Evolutionary conservation across 2,329 filamentous ascomycete species (phyloP).

Genomic region (Ceratocystis ficicola): DNA sequence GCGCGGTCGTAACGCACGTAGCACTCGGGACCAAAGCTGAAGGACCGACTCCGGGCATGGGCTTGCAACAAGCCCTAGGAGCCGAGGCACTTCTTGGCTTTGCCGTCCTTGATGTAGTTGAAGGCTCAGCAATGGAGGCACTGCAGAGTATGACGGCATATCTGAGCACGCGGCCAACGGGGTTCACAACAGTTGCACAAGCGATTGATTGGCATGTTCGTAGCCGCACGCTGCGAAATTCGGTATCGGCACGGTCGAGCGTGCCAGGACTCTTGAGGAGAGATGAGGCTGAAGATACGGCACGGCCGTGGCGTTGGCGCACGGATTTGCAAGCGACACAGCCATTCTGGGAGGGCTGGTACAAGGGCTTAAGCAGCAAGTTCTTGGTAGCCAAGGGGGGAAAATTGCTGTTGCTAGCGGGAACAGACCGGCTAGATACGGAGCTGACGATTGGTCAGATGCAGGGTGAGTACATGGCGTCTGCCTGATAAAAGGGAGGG

Average conservation of each 20-base stretch:
- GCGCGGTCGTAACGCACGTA: conserved; percentile 75
- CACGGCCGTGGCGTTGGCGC: conserved; percentile 62
- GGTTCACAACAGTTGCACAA: conserved; percentile 63
- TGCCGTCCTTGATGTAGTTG: conserved; percentile 86
- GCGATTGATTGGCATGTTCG: conserved; percentile 92
- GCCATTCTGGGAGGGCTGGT: conserved; percentile 92
- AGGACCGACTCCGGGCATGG: conserved; percentile 51
- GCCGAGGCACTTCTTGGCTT: conserved; percentile 65
- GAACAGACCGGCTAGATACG: conserved; percentile 80
- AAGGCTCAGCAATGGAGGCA: conserved; percentile 90
- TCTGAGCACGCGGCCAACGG: conserved; percentile 63
- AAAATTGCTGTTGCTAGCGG: conserved; percentile 73
- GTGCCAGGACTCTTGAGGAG: conserved; percentile 65
- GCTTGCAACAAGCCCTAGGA: conserved; percentile 33
- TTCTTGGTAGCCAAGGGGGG: conserved; percentile 72
- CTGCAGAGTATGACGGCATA: conserved; percentile 90
- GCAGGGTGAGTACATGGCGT: conserved; percentile 52
- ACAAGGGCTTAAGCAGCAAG: conserved; percentile 73
- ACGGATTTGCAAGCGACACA: conserved; percentile 76
- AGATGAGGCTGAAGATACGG: conserved; percentile 28
- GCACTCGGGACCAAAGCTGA: conserved; percentile 57
- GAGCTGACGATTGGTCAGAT: conserved; percentile 93
- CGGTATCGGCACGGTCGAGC: conserved; percentile 69
- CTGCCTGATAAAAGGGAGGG: background rate
- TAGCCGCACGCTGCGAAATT: conserved; percentile 74